These are phyloP conservation scores for Diaporthe sp. DNA, from an alignment of 2,329 filamentous ascomycete genomes.

Conservation along the genomic window DNA sequence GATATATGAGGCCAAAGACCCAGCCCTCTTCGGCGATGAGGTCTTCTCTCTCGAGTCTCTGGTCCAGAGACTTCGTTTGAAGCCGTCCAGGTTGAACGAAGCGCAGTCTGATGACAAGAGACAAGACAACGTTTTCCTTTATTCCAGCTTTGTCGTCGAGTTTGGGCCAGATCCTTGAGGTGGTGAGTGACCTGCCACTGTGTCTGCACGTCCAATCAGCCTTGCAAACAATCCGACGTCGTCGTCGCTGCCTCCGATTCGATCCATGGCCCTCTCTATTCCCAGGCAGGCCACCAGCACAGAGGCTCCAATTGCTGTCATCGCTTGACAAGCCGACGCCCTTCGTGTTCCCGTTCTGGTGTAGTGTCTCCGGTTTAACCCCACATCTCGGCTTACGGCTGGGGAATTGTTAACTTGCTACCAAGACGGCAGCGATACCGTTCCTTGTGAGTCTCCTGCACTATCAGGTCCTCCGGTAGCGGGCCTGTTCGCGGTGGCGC, in stretches of 20 bases:
- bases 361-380: constrained; percentile 28
- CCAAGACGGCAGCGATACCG: constrained; percentile 5
- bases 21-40: background rate
- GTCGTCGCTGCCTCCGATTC: constrained; percentile 34
- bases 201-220: constrained; percentile 14
- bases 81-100: constrained; percentile 1
- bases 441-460: background rate
- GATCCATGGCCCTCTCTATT: constrained; percentile 12
- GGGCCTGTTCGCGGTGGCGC: constrained; percentile 18
- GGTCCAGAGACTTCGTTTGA: constrained; percentile 4
- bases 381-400: constrained; percentile 27
- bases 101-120: constrained; percentile 5
- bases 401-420: constrained; percentile 29
- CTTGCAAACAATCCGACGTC: constrained; percentile 32
- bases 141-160: constrained; percentile 25
- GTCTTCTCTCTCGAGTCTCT: background rate
- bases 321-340: constrained; percentile 31
- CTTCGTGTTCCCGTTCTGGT: constrained; percentile 30
- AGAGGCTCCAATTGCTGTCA: constrained; percentile 26
- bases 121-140: constrained; percentile 30
- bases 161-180: background rate
- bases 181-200: constrained; percentile 18
- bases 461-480: constrained; percentile 32
- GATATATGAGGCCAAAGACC: constrained; percentile 16
- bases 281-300: constrained; percentile 2